Conservation (phyloP, 257 asterid genomes). For the Verbascum thapsus region DNA sequence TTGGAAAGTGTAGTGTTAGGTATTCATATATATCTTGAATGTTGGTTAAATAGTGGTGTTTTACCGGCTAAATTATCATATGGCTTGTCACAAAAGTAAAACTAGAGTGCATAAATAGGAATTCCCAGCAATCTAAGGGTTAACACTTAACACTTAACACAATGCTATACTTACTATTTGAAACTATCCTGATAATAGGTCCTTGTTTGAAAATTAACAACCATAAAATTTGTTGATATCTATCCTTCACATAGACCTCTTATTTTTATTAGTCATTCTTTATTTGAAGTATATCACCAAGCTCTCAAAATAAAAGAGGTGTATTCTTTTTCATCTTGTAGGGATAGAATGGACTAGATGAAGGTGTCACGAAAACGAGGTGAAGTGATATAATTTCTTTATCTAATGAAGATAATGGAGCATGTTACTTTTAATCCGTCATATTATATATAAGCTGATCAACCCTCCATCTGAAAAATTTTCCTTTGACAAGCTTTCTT, state of each 20-base stretch:
- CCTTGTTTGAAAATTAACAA: conserved; percentile 7
- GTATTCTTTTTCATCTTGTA: conserved; percentile 58
- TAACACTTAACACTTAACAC: background rate
- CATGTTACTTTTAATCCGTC: background rate
- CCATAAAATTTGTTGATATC: conserved; percentile 13
- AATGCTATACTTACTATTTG: background rate
- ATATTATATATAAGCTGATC: conserved; percentile 26
- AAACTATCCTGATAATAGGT: conserved; percentile 16
- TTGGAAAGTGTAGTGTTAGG: background rate
- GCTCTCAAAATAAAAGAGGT: conserved; percentile 45
- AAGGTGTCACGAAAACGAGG: conserved; percentile 54
- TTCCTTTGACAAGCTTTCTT: background rate
- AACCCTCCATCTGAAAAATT: conserved; percentile 12
- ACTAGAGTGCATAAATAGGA: no score
- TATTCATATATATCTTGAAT: no score
- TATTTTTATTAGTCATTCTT: conserved; percentile 10
- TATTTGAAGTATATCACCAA: conserved; percentile 33
- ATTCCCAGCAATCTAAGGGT: no score
- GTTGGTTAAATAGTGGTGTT: conserved; percentile 12
- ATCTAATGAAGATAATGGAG: conserved; percentile 29
- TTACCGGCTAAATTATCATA: background rate
- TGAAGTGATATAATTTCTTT: conserved; percentile 41
- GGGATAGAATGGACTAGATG: conserved; percentile 70
- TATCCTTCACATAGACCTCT: conserved; percentile 19
- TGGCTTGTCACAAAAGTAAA: no score